phyloP scores from a whole-genome alignment of 1,139 yeast genomes.

The Nakaseomyces nivariensis region DNA sequence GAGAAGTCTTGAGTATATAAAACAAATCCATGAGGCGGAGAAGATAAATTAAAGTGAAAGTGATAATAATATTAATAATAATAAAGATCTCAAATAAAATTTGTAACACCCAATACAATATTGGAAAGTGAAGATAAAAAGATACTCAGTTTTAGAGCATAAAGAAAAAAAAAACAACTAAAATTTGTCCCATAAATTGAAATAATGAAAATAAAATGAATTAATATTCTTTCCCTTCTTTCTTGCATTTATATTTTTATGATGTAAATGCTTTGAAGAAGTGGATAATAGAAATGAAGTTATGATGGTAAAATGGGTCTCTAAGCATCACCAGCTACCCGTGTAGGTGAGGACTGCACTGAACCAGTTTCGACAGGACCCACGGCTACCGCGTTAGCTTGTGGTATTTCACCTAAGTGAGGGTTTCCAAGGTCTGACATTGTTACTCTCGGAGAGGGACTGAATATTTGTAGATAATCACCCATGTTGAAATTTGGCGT shows the following conservation, averaged over 20 bases:
- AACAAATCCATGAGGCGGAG: neutral
- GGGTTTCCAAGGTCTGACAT: neutral
- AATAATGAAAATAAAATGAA: neutral
- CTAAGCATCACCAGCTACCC: neutral
- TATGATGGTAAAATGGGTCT: neutral
- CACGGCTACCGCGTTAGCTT: neutral
- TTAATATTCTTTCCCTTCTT: no score
- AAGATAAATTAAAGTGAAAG: neutral
- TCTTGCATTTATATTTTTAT: no score
- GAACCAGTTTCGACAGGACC: conserved; percentile 1
- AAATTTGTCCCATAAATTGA: neutral
- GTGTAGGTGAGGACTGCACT: conserved; percentile 2
- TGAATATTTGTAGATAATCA: conserved; percentile 29
- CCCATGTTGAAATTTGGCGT: conserved; percentile 30
- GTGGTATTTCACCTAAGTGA: neutral
- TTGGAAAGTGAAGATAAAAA: neutral
- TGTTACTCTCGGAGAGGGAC: conserved; percentile 28
- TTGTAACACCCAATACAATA: neutral
- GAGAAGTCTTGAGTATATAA: neutral
- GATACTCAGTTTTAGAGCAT: no score
- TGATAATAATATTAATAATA: neutral
- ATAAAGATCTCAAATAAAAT: neutral
- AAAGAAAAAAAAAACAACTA: neutral
- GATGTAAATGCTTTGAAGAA: no score
- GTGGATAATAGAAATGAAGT: neutral